Conservation (phyloP, 352 stramenopile species). For the Pythium volutum region DNA sequence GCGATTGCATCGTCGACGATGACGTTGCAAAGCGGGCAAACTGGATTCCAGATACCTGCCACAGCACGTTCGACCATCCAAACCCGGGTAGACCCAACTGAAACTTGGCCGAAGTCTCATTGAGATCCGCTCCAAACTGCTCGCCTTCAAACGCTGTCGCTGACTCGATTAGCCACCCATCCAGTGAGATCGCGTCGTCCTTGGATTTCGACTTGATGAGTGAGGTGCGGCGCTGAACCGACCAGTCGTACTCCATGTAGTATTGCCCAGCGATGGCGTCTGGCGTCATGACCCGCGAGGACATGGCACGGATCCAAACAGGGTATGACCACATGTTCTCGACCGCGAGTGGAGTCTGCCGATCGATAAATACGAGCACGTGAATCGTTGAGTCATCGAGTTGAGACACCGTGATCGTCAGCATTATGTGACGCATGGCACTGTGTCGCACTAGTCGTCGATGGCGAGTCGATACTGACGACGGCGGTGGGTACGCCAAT, state of each 20-base stretch:
- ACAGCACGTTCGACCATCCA: conserved; percentile 78
- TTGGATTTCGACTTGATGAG: not conserved
- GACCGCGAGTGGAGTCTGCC: conserved; percentile 56
- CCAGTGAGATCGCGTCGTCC: not conserved
- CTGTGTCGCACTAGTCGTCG: conserved; percentile 55
- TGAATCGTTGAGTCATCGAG: conserved; percentile 40
- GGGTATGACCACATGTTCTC: conserved; percentile 59
- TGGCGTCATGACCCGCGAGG: conserved; percentile 34
- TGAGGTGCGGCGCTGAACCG: conserved; percentile 29
- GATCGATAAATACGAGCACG: conserved; percentile 69
- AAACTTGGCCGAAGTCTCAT: conserved; percentile 36
- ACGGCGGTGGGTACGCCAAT: conserved; percentile 38
- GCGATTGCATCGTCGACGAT: conserved; percentile 7
- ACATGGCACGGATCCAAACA: conserved; percentile 51
- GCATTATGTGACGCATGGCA: conserved; percentile 51
- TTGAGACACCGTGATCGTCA: conserved; percentile 67
- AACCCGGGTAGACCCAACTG: conserved; percentile 57
- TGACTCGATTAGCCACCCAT: conserved; percentile 41
- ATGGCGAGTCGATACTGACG: conserved; percentile 43
- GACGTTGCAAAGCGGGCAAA: conserved; percentile 58
- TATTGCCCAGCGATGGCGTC: conserved; percentile 49
- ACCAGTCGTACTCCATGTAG: conserved; percentile 81
- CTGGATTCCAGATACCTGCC: conserved; percentile 81
- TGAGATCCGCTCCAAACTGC: not conserved
- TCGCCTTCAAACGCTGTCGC: conserved; percentile 7